Conservation (phyloP, 805 yeast genomes). For the Tetrapisispora taiwanensis region DNA sequence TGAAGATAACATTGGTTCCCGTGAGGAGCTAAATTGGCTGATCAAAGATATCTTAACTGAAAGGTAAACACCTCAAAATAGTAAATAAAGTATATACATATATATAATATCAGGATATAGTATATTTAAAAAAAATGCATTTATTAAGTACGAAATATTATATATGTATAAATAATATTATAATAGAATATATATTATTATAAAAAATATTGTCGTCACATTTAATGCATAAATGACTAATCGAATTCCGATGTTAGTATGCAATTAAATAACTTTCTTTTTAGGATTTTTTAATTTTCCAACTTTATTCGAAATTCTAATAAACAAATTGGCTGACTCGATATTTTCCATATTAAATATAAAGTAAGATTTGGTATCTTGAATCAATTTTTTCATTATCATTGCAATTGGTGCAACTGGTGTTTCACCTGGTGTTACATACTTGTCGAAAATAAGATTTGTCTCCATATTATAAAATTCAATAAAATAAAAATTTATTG, state of each 20-base stretch:
- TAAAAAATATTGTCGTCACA: too few relatives aligned
- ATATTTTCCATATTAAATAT: slow-evolving; percentile 23
- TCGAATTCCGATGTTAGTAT: too few relatives aligned
- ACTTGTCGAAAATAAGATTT: slow-evolving; percentile 7
- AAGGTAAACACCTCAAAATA: slow-evolving; percentile 9
- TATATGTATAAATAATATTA: background rate
- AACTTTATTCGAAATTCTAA: slow-evolving; percentile 13
- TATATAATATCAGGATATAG: background rate
- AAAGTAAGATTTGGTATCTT: slow-evolving; percentile 31
- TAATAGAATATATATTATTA: background rate
- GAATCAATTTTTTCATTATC: slow-evolving; percentile 22
- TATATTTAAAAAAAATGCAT: slow-evolving; percentile 1
- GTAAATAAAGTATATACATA: background rate
- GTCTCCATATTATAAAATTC: slow-evolving; percentile 17
- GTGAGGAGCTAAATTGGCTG: slow-evolving; percentile 63
- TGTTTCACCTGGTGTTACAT: slow-evolving; percentile 5
- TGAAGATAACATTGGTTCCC: slow-evolving; percentile 41
- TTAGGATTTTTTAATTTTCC: slow-evolving; percentile 11
- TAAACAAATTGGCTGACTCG: slow-evolving; percentile 10
- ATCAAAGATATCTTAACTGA: slow-evolving; percentile 52
- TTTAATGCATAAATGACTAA: too few relatives aligned
- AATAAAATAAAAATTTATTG: slow-evolving; percentile 18
- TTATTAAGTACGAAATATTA: background rate
- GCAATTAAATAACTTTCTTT: slow-evolving; percentile 1
- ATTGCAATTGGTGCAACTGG: slow-evolving; percentile 17